Conservation (phyloP, 768 basidiomycete genomes). For the Gelatoporia subvermispora region DNA sequence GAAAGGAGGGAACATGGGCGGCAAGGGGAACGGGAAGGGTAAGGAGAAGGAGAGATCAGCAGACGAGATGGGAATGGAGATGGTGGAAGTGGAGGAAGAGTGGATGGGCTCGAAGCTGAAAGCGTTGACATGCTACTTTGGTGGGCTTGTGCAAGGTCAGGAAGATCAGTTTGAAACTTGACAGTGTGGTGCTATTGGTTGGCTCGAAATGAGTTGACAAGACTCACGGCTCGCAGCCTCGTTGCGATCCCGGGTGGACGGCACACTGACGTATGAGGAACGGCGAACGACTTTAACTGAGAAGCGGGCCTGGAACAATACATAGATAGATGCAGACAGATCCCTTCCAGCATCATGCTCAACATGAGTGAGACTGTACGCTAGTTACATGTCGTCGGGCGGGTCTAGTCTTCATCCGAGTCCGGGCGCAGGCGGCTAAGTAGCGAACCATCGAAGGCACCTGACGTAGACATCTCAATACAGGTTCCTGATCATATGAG, state of each 20-base stretch:
- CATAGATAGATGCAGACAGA: too few relatives aligned
- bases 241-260: too few relatives aligned
- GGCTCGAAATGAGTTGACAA: background rate
- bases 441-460: conserved; percentile 22
- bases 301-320: too few relatives aligned
- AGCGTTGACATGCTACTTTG: conserved; percentile 92
- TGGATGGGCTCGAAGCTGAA: conserved; percentile 95
- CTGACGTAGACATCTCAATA: conserved; percentile 5
- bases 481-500: background rate
- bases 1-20: background rate
- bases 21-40: background rate
- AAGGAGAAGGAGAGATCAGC: background rate
- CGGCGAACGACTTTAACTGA: too few relatives aligned
- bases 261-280: too few relatives aligned
- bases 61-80: conserved; percentile 34
- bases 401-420: conserved; percentile 13
- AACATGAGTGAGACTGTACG: too few relatives aligned
- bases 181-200: background rate
- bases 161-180: conserved; percentile 41
- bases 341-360: too few relatives aligned
- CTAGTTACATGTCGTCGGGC: background rate
- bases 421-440: conserved; percentile 17
- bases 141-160: conserved; percentile 71
- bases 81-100: conserved; percentile 90
- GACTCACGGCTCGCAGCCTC: too few relatives aligned